phyloP scores from a whole-genome alignment of 2,329 filamentous ascomycete genomes.

The Paramyrothecium roridum region DNA sequence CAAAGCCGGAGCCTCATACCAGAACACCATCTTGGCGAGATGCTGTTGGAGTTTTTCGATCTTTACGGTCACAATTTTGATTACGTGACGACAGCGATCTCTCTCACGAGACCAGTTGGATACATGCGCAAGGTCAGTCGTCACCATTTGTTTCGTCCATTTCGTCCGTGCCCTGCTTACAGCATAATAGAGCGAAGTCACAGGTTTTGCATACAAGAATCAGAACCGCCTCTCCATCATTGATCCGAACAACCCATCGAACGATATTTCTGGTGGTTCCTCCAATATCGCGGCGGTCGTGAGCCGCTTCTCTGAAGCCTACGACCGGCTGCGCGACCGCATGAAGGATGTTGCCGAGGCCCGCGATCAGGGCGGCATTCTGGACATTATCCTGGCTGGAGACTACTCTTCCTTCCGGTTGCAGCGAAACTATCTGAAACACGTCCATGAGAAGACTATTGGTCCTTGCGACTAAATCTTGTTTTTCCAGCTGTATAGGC shows the following conservation, averaged over 20 bases:
- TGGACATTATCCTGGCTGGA: slow-evolving; percentile 70
- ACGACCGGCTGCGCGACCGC: slow-evolving; percentile 51
- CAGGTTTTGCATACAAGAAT: slow-evolving; percentile 53
- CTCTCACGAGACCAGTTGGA: slow-evolving; percentile 64
- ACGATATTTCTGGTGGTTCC: slow-evolving; percentile 90
- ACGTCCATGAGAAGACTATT: slow-evolving; percentile 42
- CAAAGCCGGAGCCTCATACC: slow-evolving; percentile 57
- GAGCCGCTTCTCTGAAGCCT: slow-evolving; percentile 65
- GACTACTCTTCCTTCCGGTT: slow-evolving; percentile 73
- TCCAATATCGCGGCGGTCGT: slow-evolving; percentile 66
- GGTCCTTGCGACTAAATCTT: slow-evolving; percentile 25
- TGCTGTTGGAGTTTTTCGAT: slow-evolving; percentile 84
- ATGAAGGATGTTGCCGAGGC: slow-evolving; percentile 49
- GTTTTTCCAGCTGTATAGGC: not conserved
- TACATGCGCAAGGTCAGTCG: slow-evolving; percentile 73
- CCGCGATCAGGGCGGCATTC: slow-evolving; percentile 40
- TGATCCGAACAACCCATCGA: slow-evolving; percentile 80
- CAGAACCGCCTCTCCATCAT: slow-evolving; percentile 76
- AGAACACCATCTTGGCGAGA: slow-evolving; percentile 70
- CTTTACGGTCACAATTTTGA: slow-evolving; percentile 85
- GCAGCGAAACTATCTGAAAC: slow-evolving; percentile 63
- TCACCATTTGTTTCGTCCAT: not conserved
- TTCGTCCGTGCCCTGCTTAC: slow-evolving; percentile 1
- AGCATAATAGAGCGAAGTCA: slow-evolving; percentile 36
- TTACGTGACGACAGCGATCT: slow-evolving; percentile 66